These are phyloP conservation scores for Penicillium malachiteum DNA, from an alignment of 495 filamentous ascomycete genomes.

Conservation along the genomic window DNA sequence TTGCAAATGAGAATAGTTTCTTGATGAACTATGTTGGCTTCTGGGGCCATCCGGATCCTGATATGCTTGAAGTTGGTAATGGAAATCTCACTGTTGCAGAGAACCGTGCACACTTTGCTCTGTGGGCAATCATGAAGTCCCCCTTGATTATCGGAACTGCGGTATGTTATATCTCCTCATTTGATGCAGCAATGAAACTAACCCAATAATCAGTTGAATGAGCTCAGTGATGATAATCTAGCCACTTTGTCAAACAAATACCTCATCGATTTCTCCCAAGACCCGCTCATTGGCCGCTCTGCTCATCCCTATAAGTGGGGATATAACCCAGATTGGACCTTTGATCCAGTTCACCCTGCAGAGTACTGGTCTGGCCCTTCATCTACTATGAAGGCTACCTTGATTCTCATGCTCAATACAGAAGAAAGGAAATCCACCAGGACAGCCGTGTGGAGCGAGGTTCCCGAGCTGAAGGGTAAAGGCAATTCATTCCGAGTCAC, in stretches of 20 bases:
- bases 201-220: slow-evolving; percentile 37
- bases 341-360: slow-evolving; percentile 55
- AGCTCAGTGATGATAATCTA: slow-evolving; percentile 42
- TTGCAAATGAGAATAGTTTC: slow-evolving; percentile 47
- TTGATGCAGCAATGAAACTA: neutral
- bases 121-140: slow-evolving; percentile 60
- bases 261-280: slow-evolving; percentile 63
- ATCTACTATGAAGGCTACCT: slow-evolving; percentile 39
- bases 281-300: slow-evolving; percentile 49
- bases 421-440: slow-evolving; percentile 35
- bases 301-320: slow-evolving; percentile 68
- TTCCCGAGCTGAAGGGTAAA: slow-evolving; percentile 48
- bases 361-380: slow-evolving; percentile 61
- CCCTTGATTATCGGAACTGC: slow-evolving; percentile 58
- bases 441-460: slow-evolving; percentile 49
- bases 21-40: slow-evolving; percentile 48
- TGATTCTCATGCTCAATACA: slow-evolving; percentile 58
- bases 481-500: slow-evolving; percentile 43
- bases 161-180: slow-evolving; percentile 23
- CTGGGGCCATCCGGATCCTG: slow-evolving; percentile 58
- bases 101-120: slow-evolving; percentile 48
- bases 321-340: slow-evolving; percentile 61
- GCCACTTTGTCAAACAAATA: slow-evolving; percentile 57
- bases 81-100: slow-evolving; percentile 51
- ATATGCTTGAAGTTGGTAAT: slow-evolving; percentile 72